Conservation (phyloP, 768 basidiomycete species). For the Lentinula detonsa region DNA sequence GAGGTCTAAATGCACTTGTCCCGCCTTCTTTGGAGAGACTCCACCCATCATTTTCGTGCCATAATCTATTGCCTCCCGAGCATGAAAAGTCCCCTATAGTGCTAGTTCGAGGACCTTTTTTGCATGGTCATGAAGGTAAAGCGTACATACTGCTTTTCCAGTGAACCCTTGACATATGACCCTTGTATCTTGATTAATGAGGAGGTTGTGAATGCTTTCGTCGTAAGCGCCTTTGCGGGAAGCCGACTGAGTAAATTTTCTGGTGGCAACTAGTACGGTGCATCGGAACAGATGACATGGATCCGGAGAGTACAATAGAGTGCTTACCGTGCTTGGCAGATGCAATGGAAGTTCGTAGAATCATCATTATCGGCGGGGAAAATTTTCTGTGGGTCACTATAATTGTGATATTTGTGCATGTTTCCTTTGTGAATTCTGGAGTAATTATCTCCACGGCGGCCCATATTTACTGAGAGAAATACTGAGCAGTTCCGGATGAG, state of each 20-base stretch:
- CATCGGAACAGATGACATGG: neutral
- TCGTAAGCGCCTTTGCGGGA: slow-evolving; percentile 67
- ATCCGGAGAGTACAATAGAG: neutral
- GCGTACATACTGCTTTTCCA: slow-evolving; percentile 78
- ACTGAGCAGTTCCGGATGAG: too few relatives aligned
- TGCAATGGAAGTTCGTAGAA: neutral
- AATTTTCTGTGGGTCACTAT: neutral
- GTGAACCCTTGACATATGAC: slow-evolving; percentile 91
- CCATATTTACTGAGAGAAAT: too few relatives aligned
- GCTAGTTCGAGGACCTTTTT: neutral
- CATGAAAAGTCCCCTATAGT: slow-evolving; percentile 90
- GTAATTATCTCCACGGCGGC: too few relatives aligned
- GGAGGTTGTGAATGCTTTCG: slow-evolving; percentile 85
- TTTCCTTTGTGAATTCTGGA: too few relatives aligned
- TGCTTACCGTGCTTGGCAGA: neutral
- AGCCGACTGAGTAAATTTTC: slow-evolving; percentile 77
- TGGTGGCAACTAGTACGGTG: slow-evolving; percentile 46
- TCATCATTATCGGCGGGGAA: neutral
- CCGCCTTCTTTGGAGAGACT: slow-evolving; percentile 94
- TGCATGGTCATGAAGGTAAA: neutral
- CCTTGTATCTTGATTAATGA: slow-evolving; percentile 90
- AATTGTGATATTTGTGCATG: too few relatives aligned
- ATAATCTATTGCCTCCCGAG: slow-evolving; percentile 85
- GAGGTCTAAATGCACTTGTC: slow-evolving; percentile 88
- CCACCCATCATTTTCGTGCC: slow-evolving; percentile 98